These are phyloP conservation scores for Lenwebbia sp. DNA, from an alignment of 345 rosid genomes.

Conservation along the genomic window DNA sequence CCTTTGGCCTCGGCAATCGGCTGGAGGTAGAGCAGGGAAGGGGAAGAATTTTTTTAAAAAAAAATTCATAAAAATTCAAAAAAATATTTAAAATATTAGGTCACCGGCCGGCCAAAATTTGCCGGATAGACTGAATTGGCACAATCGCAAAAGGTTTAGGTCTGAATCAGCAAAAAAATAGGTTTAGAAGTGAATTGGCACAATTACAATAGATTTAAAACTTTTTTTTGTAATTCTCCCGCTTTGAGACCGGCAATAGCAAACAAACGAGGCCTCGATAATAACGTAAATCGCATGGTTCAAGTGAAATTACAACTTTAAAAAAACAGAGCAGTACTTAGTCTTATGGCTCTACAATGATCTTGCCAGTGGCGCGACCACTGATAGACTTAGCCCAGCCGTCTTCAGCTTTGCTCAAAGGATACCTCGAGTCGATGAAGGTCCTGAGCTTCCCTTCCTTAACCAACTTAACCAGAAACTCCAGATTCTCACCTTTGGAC, in stretches of 20 bases:
- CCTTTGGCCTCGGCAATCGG: no score
- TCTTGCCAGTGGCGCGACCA: conserved; percentile 77
- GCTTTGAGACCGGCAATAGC: no score
- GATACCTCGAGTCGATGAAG: conserved; percentile 42
- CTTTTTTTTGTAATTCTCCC: no score
- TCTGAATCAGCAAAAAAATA: no score
- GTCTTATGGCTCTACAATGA: conserved; percentile 44
- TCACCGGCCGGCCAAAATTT: no score
- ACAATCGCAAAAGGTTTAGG: no score
- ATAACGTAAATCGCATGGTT: background rate
- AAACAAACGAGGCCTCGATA: background rate
- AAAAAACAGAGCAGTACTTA: background rate
- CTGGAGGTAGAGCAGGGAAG: no score
- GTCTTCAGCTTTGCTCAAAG: conserved; percentile 56
- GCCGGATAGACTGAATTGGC: no score
- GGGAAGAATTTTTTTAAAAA: no score
- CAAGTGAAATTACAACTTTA: background rate
- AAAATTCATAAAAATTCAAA: no score
- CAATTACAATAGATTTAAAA: fast-evolving
- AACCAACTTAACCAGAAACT: conserved; percentile 33
- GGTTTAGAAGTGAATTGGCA: background rate
- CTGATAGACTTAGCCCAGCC: conserved; percentile 62
- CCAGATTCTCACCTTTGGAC: conserved; percentile 40
- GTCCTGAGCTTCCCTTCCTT: conserved; percentile 61
- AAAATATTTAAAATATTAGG: no score